Conservation (phyloP, 2,329 filamentous ascomycete species). For the Hymenoscyphus scutula region DNA sequence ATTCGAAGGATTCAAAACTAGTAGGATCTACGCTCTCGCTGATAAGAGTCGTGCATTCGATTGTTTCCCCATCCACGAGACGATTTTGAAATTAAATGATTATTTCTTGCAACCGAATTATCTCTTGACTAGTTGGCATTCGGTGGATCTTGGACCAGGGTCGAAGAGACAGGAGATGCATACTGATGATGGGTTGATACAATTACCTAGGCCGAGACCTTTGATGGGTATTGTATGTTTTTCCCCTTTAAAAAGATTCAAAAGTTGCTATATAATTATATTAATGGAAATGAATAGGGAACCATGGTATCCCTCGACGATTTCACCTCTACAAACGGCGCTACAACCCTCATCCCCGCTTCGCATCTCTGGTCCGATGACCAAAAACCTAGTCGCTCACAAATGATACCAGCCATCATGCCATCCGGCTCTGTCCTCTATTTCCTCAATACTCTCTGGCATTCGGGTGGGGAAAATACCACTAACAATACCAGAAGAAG, state of each 20-base stretch:
- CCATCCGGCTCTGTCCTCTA: conserved; percentile 33
- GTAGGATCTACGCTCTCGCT: conserved; percentile 40
- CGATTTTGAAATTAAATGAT: conserved; percentile 41
- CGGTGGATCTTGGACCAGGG: conserved; percentile 40
- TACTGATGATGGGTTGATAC: conserved; percentile 37
- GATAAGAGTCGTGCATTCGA: conserved; percentile 43
- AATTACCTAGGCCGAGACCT: conserved; percentile 32
- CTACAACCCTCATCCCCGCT: conserved; percentile 34
- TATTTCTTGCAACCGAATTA: conserved; percentile 42
- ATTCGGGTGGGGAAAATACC: conserved; percentile 33
- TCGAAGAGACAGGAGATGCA: conserved; percentile 38
- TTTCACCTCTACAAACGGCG: conserved; percentile 34
- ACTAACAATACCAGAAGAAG: conserved; percentile 23
- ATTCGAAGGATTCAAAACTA: conserved; percentile 41
- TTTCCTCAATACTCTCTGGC: conserved; percentile 35
- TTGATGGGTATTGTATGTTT: conserved; percentile 32
- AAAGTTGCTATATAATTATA: not conserved
- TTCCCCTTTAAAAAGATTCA: not conserved
- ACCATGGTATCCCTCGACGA: conserved; percentile 35
- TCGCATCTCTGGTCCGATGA: conserved; percentile 34
- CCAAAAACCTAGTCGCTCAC: conserved; percentile 30
- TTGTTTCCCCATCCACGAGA: conserved; percentile 40
- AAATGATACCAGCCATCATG: conserved; percentile 34
- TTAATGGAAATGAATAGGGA: conserved; percentile 26
- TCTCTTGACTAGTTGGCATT: conserved; percentile 39